Conservation (phyloP, 441 rosid genomes). For the Pelargonium myrrhifolium region DNA sequence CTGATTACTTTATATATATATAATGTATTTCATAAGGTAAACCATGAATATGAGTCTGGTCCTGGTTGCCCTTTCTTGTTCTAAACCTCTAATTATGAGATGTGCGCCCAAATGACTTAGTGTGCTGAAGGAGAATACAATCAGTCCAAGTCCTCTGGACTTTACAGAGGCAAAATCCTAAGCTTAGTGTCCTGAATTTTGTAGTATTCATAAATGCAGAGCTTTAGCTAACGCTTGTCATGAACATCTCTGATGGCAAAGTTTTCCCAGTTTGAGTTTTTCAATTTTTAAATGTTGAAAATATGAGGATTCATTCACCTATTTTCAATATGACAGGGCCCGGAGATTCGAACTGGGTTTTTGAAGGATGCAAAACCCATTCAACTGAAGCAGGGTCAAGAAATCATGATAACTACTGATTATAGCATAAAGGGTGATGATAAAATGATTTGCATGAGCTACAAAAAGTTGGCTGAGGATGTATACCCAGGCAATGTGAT, state of each 20-base stretch:
- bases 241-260: not conserved
- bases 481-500: constrained; percentile 79
- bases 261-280: not conserved
- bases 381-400: constrained; percentile 69
- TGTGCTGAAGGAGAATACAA: not conserved
- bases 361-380: constrained; percentile 76
- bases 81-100: not conserved
- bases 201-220: not conserved
- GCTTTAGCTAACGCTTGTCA: not conserved
- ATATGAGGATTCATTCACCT: not conserved
- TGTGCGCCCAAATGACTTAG: not conserved
- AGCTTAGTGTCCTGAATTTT: not conserved
- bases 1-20: not conserved
- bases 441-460: constrained; percentile 77
- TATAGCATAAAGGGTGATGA: constrained; percentile 68
- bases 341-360: constrained; percentile 95
- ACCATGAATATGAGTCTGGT: not conserved
- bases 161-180: not conserved
- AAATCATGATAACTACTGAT: constrained; percentile 73
- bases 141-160: no score
- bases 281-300: not conserved
- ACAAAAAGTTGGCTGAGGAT: constrained; percentile 70
- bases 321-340: constrained; percentile 45
- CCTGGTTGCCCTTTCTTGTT: not conserved
- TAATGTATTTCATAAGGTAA: not conserved